phyloP scores from a whole-genome alignment of 2,329 filamentous ascomycete species.

The Dactylellina cionopaga region DNA sequence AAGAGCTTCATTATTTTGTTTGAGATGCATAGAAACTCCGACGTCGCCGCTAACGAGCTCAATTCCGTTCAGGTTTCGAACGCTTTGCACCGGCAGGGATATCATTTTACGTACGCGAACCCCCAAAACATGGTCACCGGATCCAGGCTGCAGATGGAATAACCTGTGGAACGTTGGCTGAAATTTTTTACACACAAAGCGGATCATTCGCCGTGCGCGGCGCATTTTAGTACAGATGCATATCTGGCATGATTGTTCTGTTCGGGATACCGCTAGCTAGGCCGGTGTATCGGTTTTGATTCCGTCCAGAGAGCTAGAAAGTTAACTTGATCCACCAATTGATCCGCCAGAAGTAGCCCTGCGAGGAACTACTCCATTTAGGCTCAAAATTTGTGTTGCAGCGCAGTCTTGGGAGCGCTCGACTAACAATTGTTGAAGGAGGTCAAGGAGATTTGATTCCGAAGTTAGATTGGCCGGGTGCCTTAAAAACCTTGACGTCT shows the following conservation, averaged over 20 bases:
- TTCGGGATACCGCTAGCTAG: conserved; percentile 14
- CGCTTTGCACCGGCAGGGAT: conserved; percentile 40
- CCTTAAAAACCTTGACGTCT: no score
- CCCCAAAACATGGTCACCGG: conserved; percentile 37
- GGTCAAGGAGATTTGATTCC: no score
- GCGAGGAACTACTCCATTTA: conserved; percentile 24
- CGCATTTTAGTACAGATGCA: conserved; percentile 1
- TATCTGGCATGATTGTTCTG: conserved; percentile 39
- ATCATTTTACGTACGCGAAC: conserved; percentile 49
- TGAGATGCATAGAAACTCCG: conserved; percentile 41
- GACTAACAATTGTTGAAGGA: conserved; percentile 18
- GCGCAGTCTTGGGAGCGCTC: conserved; percentile 15
- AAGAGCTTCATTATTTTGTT: conserved; percentile 8
- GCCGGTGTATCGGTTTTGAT: conserved; percentile 47
- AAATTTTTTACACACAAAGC: neutral
- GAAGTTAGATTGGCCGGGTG: conserved; percentile 28
- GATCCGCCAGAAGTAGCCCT: conserved; percentile 14
- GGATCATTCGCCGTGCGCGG: neutral
- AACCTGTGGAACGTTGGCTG: conserved; percentile 14
- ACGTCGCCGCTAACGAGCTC: conserved; percentile 39
- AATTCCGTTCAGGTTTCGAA: conserved; percentile 42
- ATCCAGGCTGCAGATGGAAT: conserved; percentile 16
- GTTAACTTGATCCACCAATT: conserved; percentile 45
- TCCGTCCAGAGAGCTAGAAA: conserved; percentile 27
- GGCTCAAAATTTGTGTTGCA: conserved; percentile 42